Percentiles rank a stretch among this genome's conserved stretches.
These are phyloP conservation scores for Sphaerulina vaccinii DNA, from an alignment of 2,329 filamentous ascomycete genomes.

Conservation along the genomic window DNA sequence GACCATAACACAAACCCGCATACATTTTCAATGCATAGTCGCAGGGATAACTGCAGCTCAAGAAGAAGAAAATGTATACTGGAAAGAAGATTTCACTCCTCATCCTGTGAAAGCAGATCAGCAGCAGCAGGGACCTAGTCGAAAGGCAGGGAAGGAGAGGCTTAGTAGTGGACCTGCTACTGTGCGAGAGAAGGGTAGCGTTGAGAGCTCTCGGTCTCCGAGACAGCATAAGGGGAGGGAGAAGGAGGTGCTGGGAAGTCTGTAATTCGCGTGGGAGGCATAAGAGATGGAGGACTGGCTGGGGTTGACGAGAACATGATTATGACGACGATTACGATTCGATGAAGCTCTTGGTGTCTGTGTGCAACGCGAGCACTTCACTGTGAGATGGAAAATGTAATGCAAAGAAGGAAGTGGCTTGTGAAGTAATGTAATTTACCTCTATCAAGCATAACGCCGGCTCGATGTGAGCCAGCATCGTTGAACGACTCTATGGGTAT, in stretches of 20 bases:
- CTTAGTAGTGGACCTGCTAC: not conserved
- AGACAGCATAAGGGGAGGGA: not conserved
- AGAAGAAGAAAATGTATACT: slow-evolving; percentile 23
- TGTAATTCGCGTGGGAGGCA: not conserved
- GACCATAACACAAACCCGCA: slow-evolving; percentile 35
- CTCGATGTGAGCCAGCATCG: too few species aligned
- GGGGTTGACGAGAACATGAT: too few species aligned
- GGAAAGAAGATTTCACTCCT: slow-evolving; percentile 30
- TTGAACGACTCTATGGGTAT: too few species aligned
- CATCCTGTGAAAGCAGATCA: slow-evolving; percentile 10
- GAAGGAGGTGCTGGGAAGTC: not conserved
- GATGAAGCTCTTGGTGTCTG: too few species aligned
- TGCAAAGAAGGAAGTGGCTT: too few species aligned
- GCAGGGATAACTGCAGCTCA: slow-evolving; percentile 29
- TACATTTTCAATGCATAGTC: slow-evolving; percentile 33
- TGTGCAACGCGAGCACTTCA: too few species aligned
- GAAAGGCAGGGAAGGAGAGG: not conserved
- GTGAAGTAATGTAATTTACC: too few species aligned
- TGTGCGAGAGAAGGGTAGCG: not conserved
- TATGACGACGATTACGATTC: too few species aligned
- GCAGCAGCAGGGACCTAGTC: not conserved
- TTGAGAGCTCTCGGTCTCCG: not conserved
- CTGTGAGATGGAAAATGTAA: too few species aligned
- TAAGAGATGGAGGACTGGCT: too few species aligned
- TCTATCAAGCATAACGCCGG: too few species aligned